These are phyloP conservation scores for Sporothrix luriei DNA, from an alignment of 2,329 filamentous ascomycete genomes.

Conservation along the genomic window DNA sequence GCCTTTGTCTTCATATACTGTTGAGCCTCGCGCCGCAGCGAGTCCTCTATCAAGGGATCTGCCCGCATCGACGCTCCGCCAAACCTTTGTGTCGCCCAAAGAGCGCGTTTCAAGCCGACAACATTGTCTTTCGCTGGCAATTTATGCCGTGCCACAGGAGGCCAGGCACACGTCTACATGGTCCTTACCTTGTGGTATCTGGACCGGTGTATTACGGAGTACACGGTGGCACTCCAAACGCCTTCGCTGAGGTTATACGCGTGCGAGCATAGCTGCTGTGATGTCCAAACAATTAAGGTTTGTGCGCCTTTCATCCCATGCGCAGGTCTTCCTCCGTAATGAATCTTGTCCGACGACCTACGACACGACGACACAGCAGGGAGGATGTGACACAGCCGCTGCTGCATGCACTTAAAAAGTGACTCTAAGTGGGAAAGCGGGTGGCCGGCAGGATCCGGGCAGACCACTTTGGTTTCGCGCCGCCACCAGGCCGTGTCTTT, in stretches of 20 bases:
- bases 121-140: constrained; percentile 6
- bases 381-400: not conserved
- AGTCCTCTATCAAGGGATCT: not conserved
- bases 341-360: not conserved
- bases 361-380: not conserved
- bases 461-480: not conserved
- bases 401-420: constrained; percentile 11
- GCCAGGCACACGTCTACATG: not conserved
- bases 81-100: not conserved
- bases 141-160: not conserved
- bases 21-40: too few species aligned
- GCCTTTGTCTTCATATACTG: not conserved
- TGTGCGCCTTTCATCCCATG: not conserved
- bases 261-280: not conserved
- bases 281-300: not conserved
- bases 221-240: not conserved
- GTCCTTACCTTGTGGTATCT: too few species aligned
- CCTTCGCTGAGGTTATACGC: not conserved
- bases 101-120: constrained; percentile 2
- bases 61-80: not conserved
- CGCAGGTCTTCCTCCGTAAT: not conserved
- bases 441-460: not conserved
- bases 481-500: not conserved
- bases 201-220: too few species aligned
- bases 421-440: not conserved